phyloP scores from a whole-genome alignment of 345 rosid species.

The Eucalyptus sp. region DNA sequence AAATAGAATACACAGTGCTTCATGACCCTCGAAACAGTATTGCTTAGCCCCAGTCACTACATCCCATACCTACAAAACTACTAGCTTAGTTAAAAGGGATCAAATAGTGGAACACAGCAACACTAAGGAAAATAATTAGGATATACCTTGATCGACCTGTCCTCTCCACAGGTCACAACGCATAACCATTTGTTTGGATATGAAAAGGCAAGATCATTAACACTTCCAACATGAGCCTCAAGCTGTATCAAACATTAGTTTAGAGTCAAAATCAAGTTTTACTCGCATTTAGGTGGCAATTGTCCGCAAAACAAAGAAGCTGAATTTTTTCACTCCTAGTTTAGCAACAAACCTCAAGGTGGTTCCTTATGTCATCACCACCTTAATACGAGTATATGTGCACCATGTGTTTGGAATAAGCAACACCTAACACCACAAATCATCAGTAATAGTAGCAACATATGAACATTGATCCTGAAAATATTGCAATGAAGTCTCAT shows the following conservation, averaged over 20 bases:
- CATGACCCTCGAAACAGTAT: conserved; percentile 19
- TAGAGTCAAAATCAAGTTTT: not conserved
- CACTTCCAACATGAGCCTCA: conserved; percentile 25
- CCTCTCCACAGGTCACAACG: conserved; percentile 25
- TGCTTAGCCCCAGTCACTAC: conserved; percentile 1
- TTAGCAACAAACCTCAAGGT: conserved; percentile 1
- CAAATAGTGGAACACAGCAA: not conserved
- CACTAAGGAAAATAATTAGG: not conserved
- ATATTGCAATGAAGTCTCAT: no score
- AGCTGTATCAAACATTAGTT: not conserved
- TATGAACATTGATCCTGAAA: not conserved
- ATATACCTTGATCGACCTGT: conserved; percentile 15
- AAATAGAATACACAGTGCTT: conserved; percentile 22
- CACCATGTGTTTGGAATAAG: conserved; percentile 13
- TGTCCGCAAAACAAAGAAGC: not conserved
- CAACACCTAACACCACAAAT: conserved; percentile 7
- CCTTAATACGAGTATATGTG: conserved; percentile 10
- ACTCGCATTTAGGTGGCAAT: not conserved
- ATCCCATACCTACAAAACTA: conserved; percentile 20
- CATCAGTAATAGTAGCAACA: no score
- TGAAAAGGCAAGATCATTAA: conserved; percentile 23
- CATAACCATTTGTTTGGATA: conserved; percentile 12
- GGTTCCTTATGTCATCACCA: conserved; percentile 6
- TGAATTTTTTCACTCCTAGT: not conserved
- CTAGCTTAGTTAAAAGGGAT: not conserved